Conservation (phyloP, 495 filamentous ascomycete species). For the Daldinia grandis region DNA sequence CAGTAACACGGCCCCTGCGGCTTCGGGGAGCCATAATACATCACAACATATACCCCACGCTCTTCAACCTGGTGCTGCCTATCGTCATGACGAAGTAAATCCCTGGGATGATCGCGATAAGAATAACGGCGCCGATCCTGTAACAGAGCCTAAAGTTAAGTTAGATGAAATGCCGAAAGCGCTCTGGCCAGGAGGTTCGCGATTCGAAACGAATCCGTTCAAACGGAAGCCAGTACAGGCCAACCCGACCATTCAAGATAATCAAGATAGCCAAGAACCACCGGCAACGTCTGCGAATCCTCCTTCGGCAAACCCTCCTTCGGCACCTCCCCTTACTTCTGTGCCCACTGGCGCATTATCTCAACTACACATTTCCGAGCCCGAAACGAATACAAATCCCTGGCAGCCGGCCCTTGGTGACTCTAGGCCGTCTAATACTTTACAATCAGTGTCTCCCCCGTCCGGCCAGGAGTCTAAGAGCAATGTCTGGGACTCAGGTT, state of each 20-base stretch:
- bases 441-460: slow-evolving; percentile 31
- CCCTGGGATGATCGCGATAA: slow-evolving; percentile 38
- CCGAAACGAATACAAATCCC: slow-evolving; percentile 55
- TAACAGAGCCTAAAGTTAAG: slow-evolving; percentile 31
- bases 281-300: slow-evolving; percentile 13
- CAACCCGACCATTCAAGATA: slow-evolving; percentile 8
- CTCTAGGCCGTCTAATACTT: slow-evolving; percentile 18
- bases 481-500: slow-evolving; percentile 50
- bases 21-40: slow-evolving; percentile 18
- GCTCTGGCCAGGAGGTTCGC: slow-evolving; percentile 47
- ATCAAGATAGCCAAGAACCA: slow-evolving; percentile 9
- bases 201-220: slow-evolving; percentile 63
- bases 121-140: slow-evolving; percentile 14
- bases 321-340: slow-evolving; percentile 22
- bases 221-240: slow-evolving; percentile 52
- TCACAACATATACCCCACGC: slow-evolving; percentile 39
- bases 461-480: slow-evolving; percentile 44
- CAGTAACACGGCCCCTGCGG: slow-evolving; percentile 14
- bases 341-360: slow-evolving; percentile 47
- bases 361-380: slow-evolving; percentile 50
- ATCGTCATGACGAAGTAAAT: slow-evolving; percentile 40
- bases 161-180: slow-evolving; percentile 43
- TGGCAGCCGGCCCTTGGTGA: slow-evolving; percentile 57
- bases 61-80: slow-evolving; percentile 32
- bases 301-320: slow-evolving; percentile 19